Evolutionary conservation across 2,329 filamentous ascomycete genomes (phyloP), one percentile per base, ranked within the genome.

Genomic region (Aspergillus spinulosporus): DNA sequence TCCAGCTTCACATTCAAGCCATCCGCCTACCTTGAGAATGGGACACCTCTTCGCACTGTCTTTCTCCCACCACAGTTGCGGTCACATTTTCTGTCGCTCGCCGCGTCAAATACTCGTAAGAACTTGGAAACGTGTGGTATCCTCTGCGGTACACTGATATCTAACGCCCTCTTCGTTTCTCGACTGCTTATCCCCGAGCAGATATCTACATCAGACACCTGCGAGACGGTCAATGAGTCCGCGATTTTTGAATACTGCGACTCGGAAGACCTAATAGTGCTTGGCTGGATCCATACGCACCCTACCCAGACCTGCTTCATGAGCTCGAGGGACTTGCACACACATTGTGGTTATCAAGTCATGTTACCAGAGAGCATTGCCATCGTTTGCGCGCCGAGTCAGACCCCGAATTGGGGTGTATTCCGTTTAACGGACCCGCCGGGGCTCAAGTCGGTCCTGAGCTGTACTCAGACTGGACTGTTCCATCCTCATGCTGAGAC

Each of bases 231-330:
- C 47, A 94, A 97, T 63, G 92, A 96, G 72, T 83, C 84, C 31
- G 85, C 86, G 0, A 81, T 97, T 29, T 92, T 97, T 64, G 91
- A 96, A 55, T 97, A 93, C 71, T 95, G 92, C 68, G 89, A 94
- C 65, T 82, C 81, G 4, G 85, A 96, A 67, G 89, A 95, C 59
- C 75, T 97, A 36, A 84, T 96, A 72, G 86, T 96, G 52, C 82
- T 96, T 4, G 93, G 93, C 39, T 99, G 94, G 94, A 99, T 99
- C 59, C 94, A 99, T 71, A 99, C 94, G 0, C 94, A 99, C 72
- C 94, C 94, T 0, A 91, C 88, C 0, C 94, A 99, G 76, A 95
- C 91, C 0, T 99, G 94, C 74, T 99, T 99, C 72, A 95, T 99
- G 90, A 96, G 91, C 70, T 94, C 89, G 48, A 82, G 93, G 49